Percentiles rank a stretch among this genome's conserved stretches.
Conservation (phyloP, 2,329 filamentous ascomycete genomes). For the Sclerotinia nivalis region DNA sequence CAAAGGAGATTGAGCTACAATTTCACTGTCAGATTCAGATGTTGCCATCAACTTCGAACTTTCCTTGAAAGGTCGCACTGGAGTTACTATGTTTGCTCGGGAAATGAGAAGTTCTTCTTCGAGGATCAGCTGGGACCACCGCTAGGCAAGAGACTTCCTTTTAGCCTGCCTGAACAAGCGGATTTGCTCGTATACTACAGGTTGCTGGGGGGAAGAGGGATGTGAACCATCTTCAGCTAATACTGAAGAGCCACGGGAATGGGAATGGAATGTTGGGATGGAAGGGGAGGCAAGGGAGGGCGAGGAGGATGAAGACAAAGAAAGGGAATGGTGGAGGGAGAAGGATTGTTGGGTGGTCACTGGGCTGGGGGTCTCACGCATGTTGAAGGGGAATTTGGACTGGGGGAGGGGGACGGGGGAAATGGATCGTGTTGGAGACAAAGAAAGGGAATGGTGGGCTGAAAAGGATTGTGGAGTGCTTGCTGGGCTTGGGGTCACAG, state of each 20-base stretch:
- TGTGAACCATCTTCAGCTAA: conserved; percentile 4
- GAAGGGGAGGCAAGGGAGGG: neutral
- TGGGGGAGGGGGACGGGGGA: neutral
- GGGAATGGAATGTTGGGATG: neutral
- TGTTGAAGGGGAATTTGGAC: neutral
- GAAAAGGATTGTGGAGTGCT: neutral
- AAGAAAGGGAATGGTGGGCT: neutral
- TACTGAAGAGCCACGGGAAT: neutral
- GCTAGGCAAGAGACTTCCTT: neutral
- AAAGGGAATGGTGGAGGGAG: neutral
- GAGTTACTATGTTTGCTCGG: conserved; percentile 4
- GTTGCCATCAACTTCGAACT: neutral
- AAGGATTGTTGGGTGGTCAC: neutral
- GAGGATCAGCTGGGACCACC: neutral
- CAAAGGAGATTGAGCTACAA: conserved; percentile 5
- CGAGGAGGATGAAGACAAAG: neutral
- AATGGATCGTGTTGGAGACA: neutral
- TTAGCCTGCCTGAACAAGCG: neutral
- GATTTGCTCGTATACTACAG: conserved; percentile 1
- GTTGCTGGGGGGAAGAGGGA: neutral
- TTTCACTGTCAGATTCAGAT: conserved; percentile 16
- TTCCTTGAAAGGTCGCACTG: neutral
- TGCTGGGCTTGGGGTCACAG: neutral
- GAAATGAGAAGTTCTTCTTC: neutral
- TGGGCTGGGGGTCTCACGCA: neutral